Base-by-base conservation (phyloP, 495 filamentous ascomycete genomes). In the Haplographium delicatum region DNA sequence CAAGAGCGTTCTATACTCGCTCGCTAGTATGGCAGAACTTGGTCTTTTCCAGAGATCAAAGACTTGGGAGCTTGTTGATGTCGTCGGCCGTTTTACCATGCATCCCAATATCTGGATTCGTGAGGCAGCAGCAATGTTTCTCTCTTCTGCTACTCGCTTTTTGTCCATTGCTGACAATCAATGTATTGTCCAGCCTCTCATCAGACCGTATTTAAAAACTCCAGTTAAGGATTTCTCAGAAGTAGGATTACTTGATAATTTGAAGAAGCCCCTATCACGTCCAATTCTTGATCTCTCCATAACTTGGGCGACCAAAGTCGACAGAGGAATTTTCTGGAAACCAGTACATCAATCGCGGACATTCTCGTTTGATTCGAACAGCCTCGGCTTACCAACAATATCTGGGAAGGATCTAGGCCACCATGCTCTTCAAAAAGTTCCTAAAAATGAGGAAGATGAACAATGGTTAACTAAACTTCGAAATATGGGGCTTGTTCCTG, bases 101-200 rank as follows among this genome's bases (percentile, higher is more conserved):
- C 94, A 99, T 60, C 93, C 94, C 1, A 96, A 94, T 60, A 69
- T 87, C 10, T 97, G 94, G 94, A 91, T 99, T 27, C 78, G 93
- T 23, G 89, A 96, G 69, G 87, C 90, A 13, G 81, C 91, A 4
- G 82, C 83, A 18, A 81, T 86, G 51, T 91, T 96, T 55, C 77
- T 97, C 28, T 79, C 85, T 2, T 81, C 84, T 19, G 81, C 87
- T 3, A 81, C 83, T 5, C 84, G 77, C 41, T 88, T 85, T 59
- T 63, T 97, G n/a, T 88, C 89, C 7, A 62, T 73, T 13, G 89
- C 93, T 5, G 91, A 96, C 64, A 79, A 81, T 13, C 78, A 87
- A 58, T 94, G 89, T 50, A 86, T 94, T 41, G 73, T 96, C 25
- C 68, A 81, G 8, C 93, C 91, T 10, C 73, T 94, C 22, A 67